phyloP scores from a whole-genome alignment of 371 early-diverging fungal species.

The Rhizopus delemar region DNA sequence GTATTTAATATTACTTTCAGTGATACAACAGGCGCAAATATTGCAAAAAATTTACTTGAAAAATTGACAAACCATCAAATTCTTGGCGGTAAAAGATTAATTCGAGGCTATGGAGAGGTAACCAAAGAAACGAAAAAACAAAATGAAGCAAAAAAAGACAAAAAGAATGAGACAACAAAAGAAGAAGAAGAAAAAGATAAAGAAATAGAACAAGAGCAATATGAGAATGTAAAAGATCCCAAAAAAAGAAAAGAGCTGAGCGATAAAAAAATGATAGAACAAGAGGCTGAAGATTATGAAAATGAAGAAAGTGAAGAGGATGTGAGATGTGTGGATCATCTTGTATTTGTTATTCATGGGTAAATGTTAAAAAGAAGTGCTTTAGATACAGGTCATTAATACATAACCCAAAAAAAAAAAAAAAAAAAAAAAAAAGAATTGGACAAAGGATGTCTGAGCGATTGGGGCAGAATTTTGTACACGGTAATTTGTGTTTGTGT shows the following conservation, averaged over 20 bases:
- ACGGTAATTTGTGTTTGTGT: constrained; percentile 47
- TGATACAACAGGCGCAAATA: constrained; percentile 56
- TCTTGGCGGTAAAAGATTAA: constrained; percentile 68
- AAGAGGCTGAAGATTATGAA: constrained; percentile 59
- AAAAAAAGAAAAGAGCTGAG: constrained; percentile 13
- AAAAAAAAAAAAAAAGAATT: constrained; percentile 48
- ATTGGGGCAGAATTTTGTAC: constrained; percentile 73
- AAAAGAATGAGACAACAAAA: constrained; percentile 1
- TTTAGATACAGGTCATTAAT: background rate
- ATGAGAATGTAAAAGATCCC: background rate
- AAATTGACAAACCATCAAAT: constrained; percentile 61
- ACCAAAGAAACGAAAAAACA: constrained; percentile 34
- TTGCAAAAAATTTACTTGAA: constrained; percentile 71
- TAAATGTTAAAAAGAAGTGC: constrained; percentile 22
- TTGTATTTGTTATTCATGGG: constrained; percentile 83
- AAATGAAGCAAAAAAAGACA: constrained; percentile 1
- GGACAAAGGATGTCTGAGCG: constrained; percentile 83
- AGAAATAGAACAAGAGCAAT: background rate
- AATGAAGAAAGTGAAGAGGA: constrained; percentile 63
- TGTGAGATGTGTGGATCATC: constrained; percentile 70
- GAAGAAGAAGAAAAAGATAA: background rate
- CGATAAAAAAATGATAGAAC: constrained; percentile 29
- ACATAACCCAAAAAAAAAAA: constrained; percentile 1
- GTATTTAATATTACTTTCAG: constrained; percentile 13
- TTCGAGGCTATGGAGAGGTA: constrained; percentile 78